Evolutionary conservation across 148 eudicot species (phyloP), one percentile per base, ranked within the genome.

Genomic region (Heliamphora exappendiculata): DNA sequence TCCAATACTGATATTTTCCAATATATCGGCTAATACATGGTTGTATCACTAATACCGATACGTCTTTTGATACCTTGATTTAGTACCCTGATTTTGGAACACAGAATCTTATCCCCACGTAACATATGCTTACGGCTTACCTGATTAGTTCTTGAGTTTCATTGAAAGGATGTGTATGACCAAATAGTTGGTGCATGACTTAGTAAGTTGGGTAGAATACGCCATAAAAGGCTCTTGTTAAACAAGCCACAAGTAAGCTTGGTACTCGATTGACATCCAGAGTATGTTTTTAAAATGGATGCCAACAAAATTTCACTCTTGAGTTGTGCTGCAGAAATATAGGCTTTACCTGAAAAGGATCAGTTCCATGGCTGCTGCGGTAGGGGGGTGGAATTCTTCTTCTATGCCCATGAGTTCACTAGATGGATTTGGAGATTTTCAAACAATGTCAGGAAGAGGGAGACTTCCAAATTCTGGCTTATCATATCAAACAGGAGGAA

Each of bases 301-400:
- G 5, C 16, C 17, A 24, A 22, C 26, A 28, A 57, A 28, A 36
- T 77, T 59, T 42, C 17, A 58, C 13, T 70, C 44, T 44, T 22
- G 34, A 36, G 39, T 47, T 29, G 16, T 79, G 62, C 24, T 81
- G 83, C 97, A 95, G 98, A 95, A 95, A 81, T 95, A 95, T 62
- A 79, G 98, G 86, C 85, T 89, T 50, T 91, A 85, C 80, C 83
- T 95, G 34, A 88, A 83, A 82, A 88, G 91, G 79, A 82, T 95
- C 14, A 85, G 84, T 64, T 28, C 79, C 8, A 80, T 45, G 73
- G 78, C 72, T 22, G 85, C 84, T 81, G 85, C 79, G 51, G 45
- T 83, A 36, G 84, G 83, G 49, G 80, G 83, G 37, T 87, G 85
- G 47, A 90, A 85, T 74, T 78, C 81, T 31, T 42, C 84, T 39